Base-by-base conservation (phyloP, 805 yeast species). In the Barnettozyma pratensis region DNA sequence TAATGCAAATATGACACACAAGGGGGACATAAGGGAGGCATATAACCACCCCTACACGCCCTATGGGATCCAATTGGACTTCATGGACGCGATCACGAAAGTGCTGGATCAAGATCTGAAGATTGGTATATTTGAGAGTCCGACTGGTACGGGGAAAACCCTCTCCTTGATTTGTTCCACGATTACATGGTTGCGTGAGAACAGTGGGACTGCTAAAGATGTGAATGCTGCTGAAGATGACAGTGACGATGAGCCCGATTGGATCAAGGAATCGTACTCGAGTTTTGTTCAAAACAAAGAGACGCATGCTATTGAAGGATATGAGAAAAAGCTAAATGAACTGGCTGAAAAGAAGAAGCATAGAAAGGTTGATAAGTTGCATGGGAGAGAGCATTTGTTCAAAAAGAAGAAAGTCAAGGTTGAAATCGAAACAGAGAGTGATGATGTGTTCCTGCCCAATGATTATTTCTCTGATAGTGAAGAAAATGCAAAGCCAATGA, bases 61-160 rank as follows among this genome's bases (percentile, higher is more conserved):
- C 0, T 91, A 91, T 63, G 73, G 71, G 28, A 89, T 90, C 52
- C 98, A 91, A 62, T 39, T 75, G 26, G 77, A 83, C 50, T 75
- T 91, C 54, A 91, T 91, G 97, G 68, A 71, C 31, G 77, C 82
- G 25, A 74, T 92, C n/a, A 85, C 85, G 56, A 76, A 76, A 27
- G 74, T 87, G 1, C 70, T 91, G 14, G 70, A 72, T 5, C 70
- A 73, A 9, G 64, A 59, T 40, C 76, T 72, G 57, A 87, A 85
- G 60, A 71, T 91, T 2, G 96, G 95, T 0, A 72, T 91, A 1
- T 83, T 91, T 59, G 97, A 91, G 62, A 84, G 94, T 49, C 98
- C 98, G 0, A 91, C 98, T 0, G 98, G 98, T 6, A 87, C 91
- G 1, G 97, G 98, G 3, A 91, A 91, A 65, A 90, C 97, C 0